Base-by-base conservation (phyloP, 2,329 filamentous ascomycete genomes). In the Leptographium radiaticola region DNA sequence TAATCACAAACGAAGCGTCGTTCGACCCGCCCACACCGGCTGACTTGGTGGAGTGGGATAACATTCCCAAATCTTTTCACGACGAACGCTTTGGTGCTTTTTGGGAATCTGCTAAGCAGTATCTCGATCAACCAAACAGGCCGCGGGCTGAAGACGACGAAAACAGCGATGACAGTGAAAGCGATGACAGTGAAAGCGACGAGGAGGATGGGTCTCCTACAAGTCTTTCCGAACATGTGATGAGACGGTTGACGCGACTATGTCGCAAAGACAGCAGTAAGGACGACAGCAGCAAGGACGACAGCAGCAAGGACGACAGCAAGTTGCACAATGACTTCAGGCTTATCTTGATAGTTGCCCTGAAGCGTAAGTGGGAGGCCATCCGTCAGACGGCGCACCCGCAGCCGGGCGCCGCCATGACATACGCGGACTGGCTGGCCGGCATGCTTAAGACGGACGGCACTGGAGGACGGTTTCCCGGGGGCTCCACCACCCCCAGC, bases 401-500 rank as follows among this genome's bases (percentile, higher is more conserved):
- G 1, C 56, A 57, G 46, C 58, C 60, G 12, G 62, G 60, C 10
- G 45, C 25, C n/a, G 15, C 36, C 12, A 51, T 54, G 42, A 45
- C 11, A 15, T 46, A 58, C 39, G 53, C 33, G 4, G 44, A 54
- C 16, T 52, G 66, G 62, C 45, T 65, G 65, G 12, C 62, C 52
- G 42, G 57, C 56, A 13, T 62, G 4, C 54, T 10, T 7, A 47
- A 33, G 15, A 16, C 25, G 15, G 25, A 33, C 31, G 47, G 25
- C 11, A 16, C 20, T 16, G 8, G 25, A 2, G 34, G 18, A n/a
- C n/a, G n/a, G n/a, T n/a, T n/a, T n/a, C n/a, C n/a, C n/a, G n/a
- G n/a, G n/a, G n/a, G n/a, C n/a, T n/a, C n/a, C n/a, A n/a, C n/a
- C n/a, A n/a, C n/a, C n/a, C 25, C 25, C 25, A 2, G 44, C 2